Percentiles rank a stretch among this genome's conserved stretches.
phyloP scores from a whole-genome alignment of 148 eudicot genomes.

The Oxyria digyna region DNA sequence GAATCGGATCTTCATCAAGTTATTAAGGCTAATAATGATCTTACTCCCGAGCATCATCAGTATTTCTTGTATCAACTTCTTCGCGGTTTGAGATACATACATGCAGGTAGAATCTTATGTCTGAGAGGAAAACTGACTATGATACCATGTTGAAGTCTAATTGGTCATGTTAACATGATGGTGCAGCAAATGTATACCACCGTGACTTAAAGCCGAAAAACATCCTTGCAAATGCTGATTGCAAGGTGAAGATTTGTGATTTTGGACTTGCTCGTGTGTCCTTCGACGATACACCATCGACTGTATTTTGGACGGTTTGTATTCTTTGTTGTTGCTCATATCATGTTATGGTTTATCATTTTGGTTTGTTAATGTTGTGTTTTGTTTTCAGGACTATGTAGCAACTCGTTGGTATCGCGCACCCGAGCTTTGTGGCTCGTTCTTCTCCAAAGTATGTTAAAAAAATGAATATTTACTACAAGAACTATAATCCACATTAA shows the following conservation, averaged over 20 bases:
- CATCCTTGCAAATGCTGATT: conserved; percentile 44
- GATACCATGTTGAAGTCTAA: too few relatives aligned
- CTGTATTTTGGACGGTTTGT: conserved; percentile 40
- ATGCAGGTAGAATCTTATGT: conserved; percentile 41
- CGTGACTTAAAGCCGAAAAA: conserved; percentile 47
- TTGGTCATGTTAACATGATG: too few relatives aligned
- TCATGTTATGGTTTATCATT: not conserved
- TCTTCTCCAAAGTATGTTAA: conserved; percentile 43
- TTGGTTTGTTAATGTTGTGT: not conserved
- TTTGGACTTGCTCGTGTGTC: conserved; percentile 51
- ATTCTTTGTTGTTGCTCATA: not conserved
- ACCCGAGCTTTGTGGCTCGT: conserved; percentile 52
- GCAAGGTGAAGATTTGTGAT: conserved; percentile 48
- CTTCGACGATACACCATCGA: conserved; percentile 43
- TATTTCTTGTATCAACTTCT: conserved; percentile 59
- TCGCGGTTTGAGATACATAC: conserved; percentile 53
- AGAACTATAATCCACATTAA: not conserved
- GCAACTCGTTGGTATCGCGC: conserved; percentile 63
- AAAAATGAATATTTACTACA: not conserved
- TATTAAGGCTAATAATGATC: conserved; percentile 51
- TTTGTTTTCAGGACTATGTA: conserved; percentile 32
- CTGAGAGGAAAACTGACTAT: too few relatives aligned
- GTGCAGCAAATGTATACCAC: conserved; percentile 28
- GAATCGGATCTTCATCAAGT: conserved; percentile 58
- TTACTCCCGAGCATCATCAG: conserved; percentile 53